A percentile compares a stretch with the other conserved stretches of the same genome.
Conservation (phyloP, 129 eudicot species). For the Tagetes patula region DNA sequence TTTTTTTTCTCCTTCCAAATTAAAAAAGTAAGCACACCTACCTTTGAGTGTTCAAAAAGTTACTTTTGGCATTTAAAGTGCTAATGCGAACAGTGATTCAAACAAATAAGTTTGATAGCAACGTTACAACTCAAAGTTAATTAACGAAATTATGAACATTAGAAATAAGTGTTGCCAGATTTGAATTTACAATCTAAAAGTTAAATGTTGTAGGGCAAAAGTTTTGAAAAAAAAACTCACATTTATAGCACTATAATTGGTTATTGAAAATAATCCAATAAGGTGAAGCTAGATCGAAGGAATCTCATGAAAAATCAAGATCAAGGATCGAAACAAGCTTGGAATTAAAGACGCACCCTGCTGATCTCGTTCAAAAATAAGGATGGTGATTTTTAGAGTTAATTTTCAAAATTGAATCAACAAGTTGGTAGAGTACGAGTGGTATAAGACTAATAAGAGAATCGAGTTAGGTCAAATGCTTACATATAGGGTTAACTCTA, state of each 20-base stretch:
- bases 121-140: constrained; percentile 21
- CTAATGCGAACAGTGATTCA: constrained; percentile 17
- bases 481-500: too few relatives aligned
- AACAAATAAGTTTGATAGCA: constrained; percentile 25
- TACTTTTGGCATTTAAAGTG: constrained; percentile 18
- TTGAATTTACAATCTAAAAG: constrained; percentile 1
- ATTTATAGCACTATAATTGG: background rate
- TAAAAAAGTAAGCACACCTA: background rate
- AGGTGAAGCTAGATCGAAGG: too few relatives aligned
- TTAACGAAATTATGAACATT: constrained; percentile 9
- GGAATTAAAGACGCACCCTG: background rate
- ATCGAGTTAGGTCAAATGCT: too few relatives aligned
- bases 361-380: too few relatives aligned
- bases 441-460: too few relatives aligned
- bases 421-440: too few relatives aligned
- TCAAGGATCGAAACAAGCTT: background rate
- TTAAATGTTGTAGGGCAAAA: background rate
- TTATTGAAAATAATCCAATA: background rate
- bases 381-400: too few relatives aligned
- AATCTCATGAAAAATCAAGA: too few relatives aligned
- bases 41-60: constrained; percentile 15
- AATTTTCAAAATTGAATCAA: too few relatives aligned
- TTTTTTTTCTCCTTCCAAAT: background rate
- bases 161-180: constrained; percentile 1
- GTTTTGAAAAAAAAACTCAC: constrained; percentile 2